Evolutionary conservation across 2,329 filamentous ascomycete genomes (phyloP), one percentile per base, ranked within the genome.

Genomic region (Pseudogymnoascus sp.): DNA sequence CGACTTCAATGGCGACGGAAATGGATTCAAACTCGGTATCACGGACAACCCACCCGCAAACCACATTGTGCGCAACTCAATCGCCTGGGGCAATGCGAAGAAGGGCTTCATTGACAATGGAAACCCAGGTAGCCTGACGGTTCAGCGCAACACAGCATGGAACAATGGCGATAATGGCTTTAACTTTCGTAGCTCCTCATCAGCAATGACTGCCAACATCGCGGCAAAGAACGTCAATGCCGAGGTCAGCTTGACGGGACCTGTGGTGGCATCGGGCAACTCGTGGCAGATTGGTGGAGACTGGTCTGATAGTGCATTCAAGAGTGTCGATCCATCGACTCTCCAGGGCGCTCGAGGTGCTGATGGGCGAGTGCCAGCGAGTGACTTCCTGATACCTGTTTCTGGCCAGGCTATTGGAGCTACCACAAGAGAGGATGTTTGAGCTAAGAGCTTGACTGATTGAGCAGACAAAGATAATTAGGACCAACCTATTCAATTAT

Each of bases 31-130:
- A 70, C 75, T 81, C 3, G 77, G 78, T 26, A 75, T 76, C 31
- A 71, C 70, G 50, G 70, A 75, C 50, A 73, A 72, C 2, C 74
- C 69, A 10, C 69, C 78, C 0, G 78, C 77, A 0, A 73, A 78
- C 69, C 78, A 80, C 64, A 71, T 78, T 40, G 68, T 80, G 61
- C 74, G 71, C 59, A 80, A 80, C 72, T 76, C 71, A 66, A 78
- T 79, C 23, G 75, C 78, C 5, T 80, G 79, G 67, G 65, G 69
- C 47, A 80, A 80, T 65, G 72, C 71, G 0, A 74, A 73, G 40
- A 78, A 79, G 64, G 78, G 78, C 0, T 80, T 80, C 70, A 79
- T 76, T 8, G 78, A 80, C 60, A 80, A 80, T 66, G 73, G 72
- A 19, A 76, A 80, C 66, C 72, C 76, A 0, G 78, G 78, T 0